phyloP scores from a whole-genome alignment of 306 rosid species.

The Parietaria judaica region DNA sequence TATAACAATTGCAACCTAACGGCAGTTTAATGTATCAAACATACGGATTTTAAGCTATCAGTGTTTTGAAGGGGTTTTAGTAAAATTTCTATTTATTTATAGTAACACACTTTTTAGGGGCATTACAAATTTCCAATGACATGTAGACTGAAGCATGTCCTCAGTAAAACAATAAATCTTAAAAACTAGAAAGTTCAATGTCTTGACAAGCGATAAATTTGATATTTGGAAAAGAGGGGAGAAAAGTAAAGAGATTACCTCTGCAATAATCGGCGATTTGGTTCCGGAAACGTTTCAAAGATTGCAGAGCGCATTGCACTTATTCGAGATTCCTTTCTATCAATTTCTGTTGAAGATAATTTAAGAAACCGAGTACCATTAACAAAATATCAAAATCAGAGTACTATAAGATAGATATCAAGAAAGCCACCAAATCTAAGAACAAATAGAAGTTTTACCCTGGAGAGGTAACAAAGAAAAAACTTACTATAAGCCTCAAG shows the following conservation, averaged over 20 bases:
- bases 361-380: constrained; percentile 16
- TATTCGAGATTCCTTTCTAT: constrained; percentile 77
- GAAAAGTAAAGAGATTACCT: constrained; percentile 37
- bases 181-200: constrained; percentile 1
- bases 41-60: too few species aligned
- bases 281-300: constrained; percentile 93
- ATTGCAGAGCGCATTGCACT: constrained; percentile 83
- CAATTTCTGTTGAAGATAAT: constrained; percentile 48
- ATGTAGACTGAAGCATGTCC: neutral
- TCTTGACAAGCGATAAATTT: neutral
- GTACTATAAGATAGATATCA: too few species aligned
- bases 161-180: neutral
- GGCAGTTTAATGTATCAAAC: too few species aligned
- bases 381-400: neutral
- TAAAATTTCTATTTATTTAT: too few species aligned
- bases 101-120: too few species aligned
- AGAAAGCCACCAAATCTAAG: too few species aligned
- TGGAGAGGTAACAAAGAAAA: constrained; percentile 16
- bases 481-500: constrained; percentile 97
- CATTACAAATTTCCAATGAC: too few species aligned
- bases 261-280: constrained; percentile 85
- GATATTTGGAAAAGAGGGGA: neutral
- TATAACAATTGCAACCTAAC: too few species aligned
- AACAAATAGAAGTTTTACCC: neutral
- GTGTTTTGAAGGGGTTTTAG: too few species aligned